Evolutionary conservation across 1,284 basidiomycete genomes (phyloP), one percentile per base, ranked within the genome.

Genomic region (Inonotus obliquus): DNA sequence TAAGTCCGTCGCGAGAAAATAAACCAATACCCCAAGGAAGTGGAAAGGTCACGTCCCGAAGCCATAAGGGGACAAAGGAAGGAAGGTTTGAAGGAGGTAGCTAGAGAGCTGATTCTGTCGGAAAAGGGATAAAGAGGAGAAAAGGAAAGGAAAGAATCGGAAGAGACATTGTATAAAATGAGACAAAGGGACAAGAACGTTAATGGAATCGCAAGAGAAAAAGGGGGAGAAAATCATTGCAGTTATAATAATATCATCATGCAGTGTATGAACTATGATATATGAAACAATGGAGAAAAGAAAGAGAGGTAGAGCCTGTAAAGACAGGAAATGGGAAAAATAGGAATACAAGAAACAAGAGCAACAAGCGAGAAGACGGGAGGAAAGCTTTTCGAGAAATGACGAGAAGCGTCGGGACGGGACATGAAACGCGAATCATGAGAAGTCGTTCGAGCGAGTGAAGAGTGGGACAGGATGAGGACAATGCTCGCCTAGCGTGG

Each of bases 241-340:
- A 29, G 54, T 61, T 57, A 61, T 61, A 61, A 61, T 48, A 57
- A 61, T 61, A 61, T 61, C 48, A 57, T 35, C 44, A 56, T 61
- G 60, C 60, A 59, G 58, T 32, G 32, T 39, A 44, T 44, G 38
- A n/a, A 39, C 38, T 13, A n/a, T 13, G 13, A 51, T 35, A 52
- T 11, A 48, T 25, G 19, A 44, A 53, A 53, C 17, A 13, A 39
- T n/a, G n/a, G n/a, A n/a, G n/a, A 51, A 19, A 59, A 37, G 38
- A 51, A 51, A 45, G 23, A 2, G 47, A 53, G 23, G 21, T 19
- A 54, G 19, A 61, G 21, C 23, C 10, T 14, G 51, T 21, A 39
- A 54, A 48, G 56, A 17, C 11, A 14, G 21, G n/a, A 10, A 49
- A 25, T 32, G 48, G 45, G 45, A 39, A 60, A 54, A 54, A 14